A percentile compares a stretch with the other conserved stretches of the same genome.
phyloP scores from a whole-genome alignment of 179 eudicot genomes.

The Silene noctiflora region DNA sequence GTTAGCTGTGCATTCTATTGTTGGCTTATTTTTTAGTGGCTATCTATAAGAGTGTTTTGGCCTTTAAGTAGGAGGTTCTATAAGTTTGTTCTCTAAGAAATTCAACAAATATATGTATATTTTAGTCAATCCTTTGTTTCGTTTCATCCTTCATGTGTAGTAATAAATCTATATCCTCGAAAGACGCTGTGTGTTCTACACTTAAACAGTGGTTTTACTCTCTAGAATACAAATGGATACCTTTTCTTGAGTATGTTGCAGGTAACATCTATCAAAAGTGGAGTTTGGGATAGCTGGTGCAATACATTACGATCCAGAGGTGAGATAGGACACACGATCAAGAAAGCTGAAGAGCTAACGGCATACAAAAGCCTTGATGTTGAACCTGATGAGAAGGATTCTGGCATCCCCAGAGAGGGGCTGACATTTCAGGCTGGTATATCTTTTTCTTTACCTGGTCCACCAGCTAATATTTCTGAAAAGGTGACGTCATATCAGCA shows the following conservation, averaged over 20 bases:
- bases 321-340: slow-evolving; percentile 28
- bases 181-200: background rate
- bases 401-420: slow-evolving; percentile 19
- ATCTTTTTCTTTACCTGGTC: background rate
- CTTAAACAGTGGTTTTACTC: background rate
- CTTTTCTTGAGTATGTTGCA: slow-evolving; percentile 30
- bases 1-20: too few species aligned
- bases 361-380: slow-evolving; percentile 44
- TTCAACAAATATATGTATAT: too few species aligned
- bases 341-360: slow-evolving; percentile 23
- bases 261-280: slow-evolving; percentile 60
- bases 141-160: background rate
- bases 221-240: background rate
- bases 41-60: too few species aligned
- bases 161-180: background rate
- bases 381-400: slow-evolving; percentile 42
- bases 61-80: too few species aligned
- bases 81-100: too few species aligned
- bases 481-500: background rate
- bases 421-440: background rate
- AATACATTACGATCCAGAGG: slow-evolving; percentile 48
- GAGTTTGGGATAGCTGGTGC: slow-evolving; percentile 76
- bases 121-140: background rate
- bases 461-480: slow-evolving; percentile 14
- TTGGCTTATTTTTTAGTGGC: too few species aligned